These are phyloP conservation scores for Leucocoprinus leucothites DNA, from an alignment of 768 basidiomycete genomes.

Conservation along the genomic window DNA sequence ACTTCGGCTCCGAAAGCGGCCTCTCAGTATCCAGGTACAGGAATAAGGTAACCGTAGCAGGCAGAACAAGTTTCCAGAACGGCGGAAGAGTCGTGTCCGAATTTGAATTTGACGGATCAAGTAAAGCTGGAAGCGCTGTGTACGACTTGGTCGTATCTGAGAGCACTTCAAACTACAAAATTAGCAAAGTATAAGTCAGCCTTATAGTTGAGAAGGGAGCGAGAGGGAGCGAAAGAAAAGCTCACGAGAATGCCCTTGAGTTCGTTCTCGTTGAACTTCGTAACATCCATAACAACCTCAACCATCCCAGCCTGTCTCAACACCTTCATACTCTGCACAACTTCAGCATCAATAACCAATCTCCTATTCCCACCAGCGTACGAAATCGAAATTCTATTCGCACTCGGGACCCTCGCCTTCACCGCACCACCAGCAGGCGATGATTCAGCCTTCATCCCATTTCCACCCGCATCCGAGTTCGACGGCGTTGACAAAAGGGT, in stretches of 20 bases:
- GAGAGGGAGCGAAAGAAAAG: constrained; percentile 15
- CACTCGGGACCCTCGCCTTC: constrained; percentile 52
- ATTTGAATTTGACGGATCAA: constrained; percentile 29
- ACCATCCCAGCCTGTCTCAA: constrained; percentile 82
- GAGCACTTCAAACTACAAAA: constrained; percentile 74
- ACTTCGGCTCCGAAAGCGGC: constrained; percentile 93
- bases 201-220: neutral
- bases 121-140: constrained; percentile 48
- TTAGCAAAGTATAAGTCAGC: constrained; percentile 15
- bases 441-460: constrained; percentile 23
- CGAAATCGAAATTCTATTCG: constrained; percentile 90
- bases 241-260: constrained; percentile 77
- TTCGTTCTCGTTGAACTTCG: constrained; percentile 49
- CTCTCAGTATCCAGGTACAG: constrained; percentile 84
- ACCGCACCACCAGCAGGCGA: constrained; percentile 8
- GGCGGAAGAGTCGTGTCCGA: constrained; percentile 70
- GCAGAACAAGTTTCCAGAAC: constrained; percentile 53
- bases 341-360: constrained; percentile 84
- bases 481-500: constrained; percentile 38
- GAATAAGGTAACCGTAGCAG: constrained; percentile 58
- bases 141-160: constrained; percentile 74
- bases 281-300: constrained; percentile 69
- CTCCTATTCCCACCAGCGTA: constrained; percentile 88
- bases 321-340: constrained; percentile 78
- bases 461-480: constrained; percentile 40